These are phyloP conservation scores for Microbotryum intermedium DNA, from an alignment of 1,284 basidiomycete species.

Conservation along the genomic window DNA sequence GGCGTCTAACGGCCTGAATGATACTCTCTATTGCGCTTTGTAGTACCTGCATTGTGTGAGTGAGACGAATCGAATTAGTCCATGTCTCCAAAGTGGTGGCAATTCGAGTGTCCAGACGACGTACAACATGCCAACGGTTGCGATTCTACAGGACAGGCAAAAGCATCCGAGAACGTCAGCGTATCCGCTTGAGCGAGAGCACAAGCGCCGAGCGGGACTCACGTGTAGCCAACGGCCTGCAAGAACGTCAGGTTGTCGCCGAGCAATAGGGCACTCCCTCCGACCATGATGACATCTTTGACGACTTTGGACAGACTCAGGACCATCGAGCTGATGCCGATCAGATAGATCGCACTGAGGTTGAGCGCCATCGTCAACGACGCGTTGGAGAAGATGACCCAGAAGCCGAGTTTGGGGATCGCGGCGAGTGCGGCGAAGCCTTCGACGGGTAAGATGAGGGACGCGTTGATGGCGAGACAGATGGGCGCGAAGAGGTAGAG, in stretches of 20 bases:
- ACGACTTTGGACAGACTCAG: conserved; percentile 27
- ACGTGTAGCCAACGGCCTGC: conserved; percentile 15
- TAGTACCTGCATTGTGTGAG: too few species aligned
- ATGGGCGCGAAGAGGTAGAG: conserved; percentile 27
- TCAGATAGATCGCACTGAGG: conserved; percentile 24
- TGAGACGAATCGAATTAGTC: too few species aligned
- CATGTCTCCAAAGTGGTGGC: too few species aligned
- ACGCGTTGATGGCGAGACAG: conserved; percentile 21
- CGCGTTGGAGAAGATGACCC: conserved; percentile 19
- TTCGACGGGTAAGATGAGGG: conserved; percentile 27
- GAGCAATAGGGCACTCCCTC: conserved; percentile 14
- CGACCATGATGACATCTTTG: conserved; percentile 27
- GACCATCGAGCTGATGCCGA: conserved; percentile 23
- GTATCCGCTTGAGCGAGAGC: background rate
- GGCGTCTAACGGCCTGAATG: too few species aligned
- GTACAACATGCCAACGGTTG: too few species aligned
- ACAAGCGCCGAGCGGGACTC: conserved; percentile 1
- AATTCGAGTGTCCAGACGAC: too few species aligned
- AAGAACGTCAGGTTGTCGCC: conserved; percentile 17
- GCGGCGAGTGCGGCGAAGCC: conserved; percentile 17
- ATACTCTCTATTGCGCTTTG: too few species aligned
- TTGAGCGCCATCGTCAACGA: conserved; percentile 29
- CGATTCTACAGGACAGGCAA: too few species aligned
- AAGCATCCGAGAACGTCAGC: too few species aligned
- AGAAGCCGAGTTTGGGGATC: conserved; percentile 17